Evolutionary conservation across 2,329 filamentous ascomycete species (phyloP).

Genomic region (Paramyrothecium sp.): DNA sequence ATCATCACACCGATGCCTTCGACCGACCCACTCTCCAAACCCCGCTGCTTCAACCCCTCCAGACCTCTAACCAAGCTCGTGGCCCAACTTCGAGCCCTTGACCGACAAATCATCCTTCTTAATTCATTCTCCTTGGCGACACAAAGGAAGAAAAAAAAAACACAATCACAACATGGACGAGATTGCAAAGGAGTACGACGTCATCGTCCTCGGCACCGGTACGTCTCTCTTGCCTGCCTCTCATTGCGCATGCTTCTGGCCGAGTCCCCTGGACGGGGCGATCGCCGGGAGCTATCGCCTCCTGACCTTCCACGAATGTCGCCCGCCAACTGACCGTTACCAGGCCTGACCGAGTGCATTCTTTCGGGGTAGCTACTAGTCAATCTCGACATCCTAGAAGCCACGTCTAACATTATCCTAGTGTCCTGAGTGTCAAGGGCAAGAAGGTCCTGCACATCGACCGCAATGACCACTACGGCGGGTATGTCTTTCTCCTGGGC

Average conservation of each 20-base stretch:
- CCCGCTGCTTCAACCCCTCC: constrained; percentile 1
- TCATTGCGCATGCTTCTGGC: constrained; percentile 8
- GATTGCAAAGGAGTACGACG: constrained; percentile 97
- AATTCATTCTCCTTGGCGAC: neutral
- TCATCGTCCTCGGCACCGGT: constrained; percentile 98
- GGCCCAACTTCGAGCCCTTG: neutral
- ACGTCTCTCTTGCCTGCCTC: constrained; percentile 32
- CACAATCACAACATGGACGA: constrained; percentile 74
- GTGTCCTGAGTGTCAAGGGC: constrained; percentile 95
- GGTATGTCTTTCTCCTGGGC: constrained; percentile 56
- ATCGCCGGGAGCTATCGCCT: neutral
- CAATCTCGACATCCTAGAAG: neutral
- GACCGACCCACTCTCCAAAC: neutral
- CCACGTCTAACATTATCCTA: constrained; percentile 5
- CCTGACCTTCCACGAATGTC: neutral
- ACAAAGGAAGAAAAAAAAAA: neutral
- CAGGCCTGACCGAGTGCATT: constrained; percentile 97
- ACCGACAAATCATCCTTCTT: neutral
- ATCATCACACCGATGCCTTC: neutral
- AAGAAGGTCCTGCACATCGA: constrained; percentile 99
- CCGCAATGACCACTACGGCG: constrained; percentile 97
- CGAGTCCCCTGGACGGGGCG: constrained; percentile 11
- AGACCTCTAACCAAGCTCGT: neutral
- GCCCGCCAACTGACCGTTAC: neutral
- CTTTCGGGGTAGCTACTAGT: constrained; percentile 76